These are phyloP conservation scores for Citropsis articulata DNA, from an alignment of 345 rosid genomes.

Conservation along the genomic window DNA sequence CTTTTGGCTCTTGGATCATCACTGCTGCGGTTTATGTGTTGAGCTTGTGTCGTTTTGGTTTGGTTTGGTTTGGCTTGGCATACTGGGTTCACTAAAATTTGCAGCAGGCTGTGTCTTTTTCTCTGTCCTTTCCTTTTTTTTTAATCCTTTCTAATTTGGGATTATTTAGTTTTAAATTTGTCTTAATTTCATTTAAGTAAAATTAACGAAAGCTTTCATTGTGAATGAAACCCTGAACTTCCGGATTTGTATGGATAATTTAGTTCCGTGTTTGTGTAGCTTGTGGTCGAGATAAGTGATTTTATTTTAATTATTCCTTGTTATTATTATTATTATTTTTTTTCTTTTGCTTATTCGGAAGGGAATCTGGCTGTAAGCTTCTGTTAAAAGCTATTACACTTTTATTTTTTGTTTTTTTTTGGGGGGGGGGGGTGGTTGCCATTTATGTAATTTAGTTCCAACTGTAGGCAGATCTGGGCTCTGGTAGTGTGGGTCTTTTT, in stretches of 20 bases:
- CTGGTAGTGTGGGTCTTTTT: not conserved
- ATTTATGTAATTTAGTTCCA: not conserved
- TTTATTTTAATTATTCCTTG: too few relatives aligned
- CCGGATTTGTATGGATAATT: not conserved
- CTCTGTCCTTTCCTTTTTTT: too few relatives aligned
- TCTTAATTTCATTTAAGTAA: not conserved
- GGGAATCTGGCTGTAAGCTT: not conserved
- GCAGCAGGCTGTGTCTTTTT: not conserved
- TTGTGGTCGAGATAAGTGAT: not conserved
- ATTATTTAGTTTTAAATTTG: not conserved
- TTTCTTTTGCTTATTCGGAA: not conserved
- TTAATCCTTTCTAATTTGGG: too few relatives aligned
- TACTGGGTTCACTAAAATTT: too few relatives aligned
- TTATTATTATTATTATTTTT: too few relatives aligned
- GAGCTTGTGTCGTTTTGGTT: not conserved
- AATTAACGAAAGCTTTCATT: not conserved
- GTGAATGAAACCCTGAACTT: not conserved
- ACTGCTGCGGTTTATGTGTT: not conserved
- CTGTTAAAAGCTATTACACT: not conserved
- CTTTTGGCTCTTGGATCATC: not conserved
- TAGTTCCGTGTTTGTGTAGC: not conserved
- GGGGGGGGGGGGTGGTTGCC: not conserved
- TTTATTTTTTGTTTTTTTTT: not conserved
- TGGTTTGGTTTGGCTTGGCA: not conserved
- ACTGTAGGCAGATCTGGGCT: conserved; percentile 4